Conservation (phyloP, 2,329 filamentous ascomycete genomes). For the Penicillium capsulatum region DNA sequence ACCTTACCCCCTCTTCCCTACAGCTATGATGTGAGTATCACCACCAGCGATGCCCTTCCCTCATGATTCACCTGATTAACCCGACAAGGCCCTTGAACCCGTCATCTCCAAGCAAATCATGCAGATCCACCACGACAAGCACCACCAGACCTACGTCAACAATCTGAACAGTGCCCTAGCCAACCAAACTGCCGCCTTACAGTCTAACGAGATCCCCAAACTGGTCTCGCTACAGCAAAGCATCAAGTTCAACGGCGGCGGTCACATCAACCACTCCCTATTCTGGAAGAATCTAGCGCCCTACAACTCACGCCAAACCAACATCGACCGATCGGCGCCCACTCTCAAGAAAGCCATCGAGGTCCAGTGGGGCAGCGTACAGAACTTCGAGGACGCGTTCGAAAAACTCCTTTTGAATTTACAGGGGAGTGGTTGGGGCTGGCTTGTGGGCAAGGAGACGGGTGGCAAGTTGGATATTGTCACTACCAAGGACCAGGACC, state of each 20-base stretch:
- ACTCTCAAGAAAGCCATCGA: slow-evolving; percentile 59
- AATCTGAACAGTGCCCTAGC: slow-evolving; percentile 75
- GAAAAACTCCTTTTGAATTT: slow-evolving; percentile 62
- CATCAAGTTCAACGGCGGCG: slow-evolving; percentile 85
- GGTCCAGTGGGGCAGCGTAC: slow-evolving; percentile 64
- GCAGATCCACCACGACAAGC: slow-evolving; percentile 89
- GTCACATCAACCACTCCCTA: slow-evolving; percentile 87
- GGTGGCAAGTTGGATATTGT: slow-evolving; percentile 63
- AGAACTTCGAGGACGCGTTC: slow-evolving; percentile 64
- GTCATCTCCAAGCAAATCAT: slow-evolving; percentile 82
- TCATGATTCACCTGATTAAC: too few relatives aligned
- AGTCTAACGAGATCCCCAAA: slow-evolving; percentile 55
- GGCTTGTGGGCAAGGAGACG: slow-evolving; percentile 64
- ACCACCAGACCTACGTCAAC: slow-evolving; percentile 90
- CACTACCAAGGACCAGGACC: slow-evolving; percentile 84
- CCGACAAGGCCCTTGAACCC: slow-evolving; percentile 77
- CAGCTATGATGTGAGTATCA: too few relatives aligned
- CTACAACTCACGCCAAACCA: slow-evolving; percentile 54
- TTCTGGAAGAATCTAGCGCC: slow-evolving; percentile 88
- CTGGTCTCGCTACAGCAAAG: slow-evolving; percentile 65
- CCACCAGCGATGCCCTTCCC: too few relatives aligned
- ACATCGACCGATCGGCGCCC: slow-evolving; percentile 52
- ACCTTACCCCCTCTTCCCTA: too few relatives aligned
- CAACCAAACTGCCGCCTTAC: slow-evolving; percentile 56
- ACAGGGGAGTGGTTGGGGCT: slow-evolving; percentile 84